Percentiles rank a stretch among this genome's conserved stretches.
Evolutionary conservation across 2,329 filamentous ascomycete genomes (phyloP).

Genomic region (Aspergillus sp.): DNA sequence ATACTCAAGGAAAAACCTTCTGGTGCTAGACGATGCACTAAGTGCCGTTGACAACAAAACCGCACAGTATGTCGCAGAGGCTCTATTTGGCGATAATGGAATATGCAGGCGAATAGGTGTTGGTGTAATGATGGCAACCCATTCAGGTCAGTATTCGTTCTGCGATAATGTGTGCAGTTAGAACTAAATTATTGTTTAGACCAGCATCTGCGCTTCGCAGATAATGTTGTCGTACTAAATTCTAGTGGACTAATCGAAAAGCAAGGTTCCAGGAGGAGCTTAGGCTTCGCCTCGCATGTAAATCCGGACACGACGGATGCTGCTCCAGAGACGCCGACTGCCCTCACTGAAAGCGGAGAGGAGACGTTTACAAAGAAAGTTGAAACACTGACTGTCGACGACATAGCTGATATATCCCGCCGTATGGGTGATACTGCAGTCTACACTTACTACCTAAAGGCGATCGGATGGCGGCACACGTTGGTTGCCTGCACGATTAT

Average conservation of each 20-base stretch:
- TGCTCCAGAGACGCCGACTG: not conserved
- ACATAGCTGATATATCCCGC: slow-evolving; percentile 1
- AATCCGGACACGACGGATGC: not conserved
- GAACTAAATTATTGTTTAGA: not conserved
- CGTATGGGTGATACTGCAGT: slow-evolving; percentile 2
- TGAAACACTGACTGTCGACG: slow-evolving; percentile 1
- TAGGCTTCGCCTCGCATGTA: not conserved
- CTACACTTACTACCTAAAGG: slow-evolving; percentile 2
- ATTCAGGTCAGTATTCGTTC: not conserved
- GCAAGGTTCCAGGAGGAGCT: not conserved
- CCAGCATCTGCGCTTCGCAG: not conserved
- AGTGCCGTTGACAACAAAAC: slow-evolving; percentile 2
- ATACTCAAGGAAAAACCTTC: not conserved
- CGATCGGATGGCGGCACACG: not conserved
- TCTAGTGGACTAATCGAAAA: not conserved
- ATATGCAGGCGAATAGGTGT: not conserved
- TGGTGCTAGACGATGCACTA: not conserved
- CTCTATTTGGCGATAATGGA: not conserved
- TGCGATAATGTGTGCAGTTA: not conserved
- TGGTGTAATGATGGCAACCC: not conserved
- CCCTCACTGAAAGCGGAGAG: not conserved
- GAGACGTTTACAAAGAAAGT: not conserved
- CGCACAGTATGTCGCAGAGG: not conserved
- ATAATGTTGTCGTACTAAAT: not conserved
- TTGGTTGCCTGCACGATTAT: not conserved